Percentiles rank a stretch among this genome's conserved stretches.
These are phyloP conservation scores for Rhodotorula glutinis DNA, from an alignment of 1,284 basidiomycete species.

Conservation along the genomic window DNA sequence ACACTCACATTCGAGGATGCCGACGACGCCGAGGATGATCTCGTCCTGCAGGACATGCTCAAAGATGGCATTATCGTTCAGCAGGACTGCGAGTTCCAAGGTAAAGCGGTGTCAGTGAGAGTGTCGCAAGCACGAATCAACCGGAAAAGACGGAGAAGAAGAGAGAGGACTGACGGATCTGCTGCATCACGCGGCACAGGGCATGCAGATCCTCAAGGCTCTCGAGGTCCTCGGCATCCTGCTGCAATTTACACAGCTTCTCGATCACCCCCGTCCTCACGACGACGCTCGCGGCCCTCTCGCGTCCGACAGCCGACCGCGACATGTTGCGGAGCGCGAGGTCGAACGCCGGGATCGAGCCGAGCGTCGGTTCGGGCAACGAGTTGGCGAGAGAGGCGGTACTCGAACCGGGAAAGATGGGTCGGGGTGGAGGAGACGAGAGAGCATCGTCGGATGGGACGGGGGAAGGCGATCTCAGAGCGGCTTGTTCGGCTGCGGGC, in stretches of 20 bases:
- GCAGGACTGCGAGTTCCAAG: too few relatives aligned
- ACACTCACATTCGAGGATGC: slow-evolving; percentile 86
- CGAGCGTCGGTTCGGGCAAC: slow-evolving; percentile 48
- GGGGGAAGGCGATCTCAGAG: slow-evolving; percentile 24
- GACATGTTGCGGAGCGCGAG: slow-evolving; percentile 47
- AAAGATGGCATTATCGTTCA: slow-evolving; percentile 92
- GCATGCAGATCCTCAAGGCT: slow-evolving; percentile 82
- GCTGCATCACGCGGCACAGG: slow-evolving; percentile 88
- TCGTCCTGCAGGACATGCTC: slow-evolving; percentile 94
- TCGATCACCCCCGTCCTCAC: slow-evolving; percentile 75
- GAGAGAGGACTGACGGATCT: slow-evolving; percentile 67
- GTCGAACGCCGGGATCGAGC: slow-evolving; percentile 47
- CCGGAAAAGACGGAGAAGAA: neutral
- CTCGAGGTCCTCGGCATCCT: slow-evolving; percentile 88
- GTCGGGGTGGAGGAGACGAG: slow-evolving; percentile 24
- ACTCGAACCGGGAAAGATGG: slow-evolving; percentile 2
- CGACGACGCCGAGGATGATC: slow-evolving; percentile 84
- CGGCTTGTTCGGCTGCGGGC: slow-evolving; percentile 43
- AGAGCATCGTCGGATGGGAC: slow-evolving; percentile 19
- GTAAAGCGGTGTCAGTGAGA: too few relatives aligned
- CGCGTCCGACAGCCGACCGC: slow-evolving; percentile 65
- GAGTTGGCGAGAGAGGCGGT: slow-evolving; percentile 14
- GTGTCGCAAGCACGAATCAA: neutral
- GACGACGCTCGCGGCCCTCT: slow-evolving; percentile 45
- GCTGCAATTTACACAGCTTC: slow-evolving; percentile 75